Evolutionary conservation across 2,329 filamentous ascomycete species (phyloP).

Genomic region (Anthostomella pinea): DNA sequence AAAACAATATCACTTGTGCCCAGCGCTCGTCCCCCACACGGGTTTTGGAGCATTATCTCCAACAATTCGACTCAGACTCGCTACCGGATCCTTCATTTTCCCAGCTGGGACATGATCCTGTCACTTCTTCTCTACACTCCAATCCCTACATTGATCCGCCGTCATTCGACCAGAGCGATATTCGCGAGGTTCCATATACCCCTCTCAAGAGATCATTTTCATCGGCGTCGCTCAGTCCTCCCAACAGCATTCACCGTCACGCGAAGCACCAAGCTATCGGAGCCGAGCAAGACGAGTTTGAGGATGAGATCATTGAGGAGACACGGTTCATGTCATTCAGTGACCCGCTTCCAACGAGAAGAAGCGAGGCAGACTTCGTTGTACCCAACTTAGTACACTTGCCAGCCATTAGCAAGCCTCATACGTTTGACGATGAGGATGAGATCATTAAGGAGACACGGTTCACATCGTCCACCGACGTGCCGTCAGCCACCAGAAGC

Average conservation of each 20-base stretch:
- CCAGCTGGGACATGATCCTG: too few relatives aligned
- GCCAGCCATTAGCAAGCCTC: too few relatives aligned
- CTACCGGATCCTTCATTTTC: not conserved
- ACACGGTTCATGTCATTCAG: not conserved
- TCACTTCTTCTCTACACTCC: not conserved
- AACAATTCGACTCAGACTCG: too few relatives aligned
- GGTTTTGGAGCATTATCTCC: too few relatives aligned
- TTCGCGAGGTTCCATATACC: not conserved
- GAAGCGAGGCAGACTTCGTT: conserved; percentile 8
- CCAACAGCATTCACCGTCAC: not conserved
- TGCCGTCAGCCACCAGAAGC: too few relatives aligned
- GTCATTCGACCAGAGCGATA: not conserved
- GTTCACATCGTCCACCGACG: too few relatives aligned
- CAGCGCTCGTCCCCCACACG: too few relatives aligned
- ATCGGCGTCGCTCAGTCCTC: conserved; percentile 18
- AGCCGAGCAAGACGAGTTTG: not conserved
- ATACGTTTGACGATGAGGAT: too few relatives aligned
- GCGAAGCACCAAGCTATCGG: not conserved
- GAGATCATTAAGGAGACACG: too few relatives aligned
- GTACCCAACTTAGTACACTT: too few relatives aligned
- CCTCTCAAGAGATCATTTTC: not conserved
- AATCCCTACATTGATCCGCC: not conserved
- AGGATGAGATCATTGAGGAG: conserved; percentile 13
- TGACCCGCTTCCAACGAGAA: conserved; percentile 12
- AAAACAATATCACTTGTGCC: too few relatives aligned